phyloP scores from a whole-genome alignment of 2,329 filamentous ascomycete genomes.

The Didymella exigua region DNA sequence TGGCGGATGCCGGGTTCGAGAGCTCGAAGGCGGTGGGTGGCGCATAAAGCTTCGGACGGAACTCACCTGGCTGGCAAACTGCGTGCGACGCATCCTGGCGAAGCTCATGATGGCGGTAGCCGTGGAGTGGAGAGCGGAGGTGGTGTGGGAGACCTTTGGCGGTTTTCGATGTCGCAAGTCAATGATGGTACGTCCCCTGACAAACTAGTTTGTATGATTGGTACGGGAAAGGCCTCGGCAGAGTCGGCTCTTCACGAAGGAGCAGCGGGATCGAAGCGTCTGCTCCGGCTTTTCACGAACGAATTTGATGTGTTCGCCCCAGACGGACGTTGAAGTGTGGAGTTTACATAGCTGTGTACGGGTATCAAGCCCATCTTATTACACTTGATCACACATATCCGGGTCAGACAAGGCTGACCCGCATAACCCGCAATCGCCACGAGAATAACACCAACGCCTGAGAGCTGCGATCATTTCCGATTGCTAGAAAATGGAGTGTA shows the following conservation, averaged over 20 bases:
- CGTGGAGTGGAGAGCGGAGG: constrained; percentile 35
- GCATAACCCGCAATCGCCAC: constrained; percentile 2
- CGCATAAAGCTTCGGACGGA: constrained; percentile 16
- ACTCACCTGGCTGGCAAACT: constrained; percentile 49
- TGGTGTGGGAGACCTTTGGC: constrained; percentile 27
- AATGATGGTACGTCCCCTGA: constrained; percentile 32
- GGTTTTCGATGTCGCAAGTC: constrained; percentile 32
- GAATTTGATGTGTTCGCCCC: constrained; percentile 15
- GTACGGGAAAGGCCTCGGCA: constrained; percentile 25
- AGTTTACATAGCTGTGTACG: background rate
- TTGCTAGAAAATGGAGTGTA: background rate
- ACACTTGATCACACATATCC: background rate
- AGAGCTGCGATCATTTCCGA: background rate
- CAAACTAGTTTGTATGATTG: constrained; percentile 37
- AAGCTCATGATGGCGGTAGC: constrained; percentile 46
- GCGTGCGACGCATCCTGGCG: constrained; percentile 48
- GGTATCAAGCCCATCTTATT: background rate
- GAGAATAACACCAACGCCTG: background rate
- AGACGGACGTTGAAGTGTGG: constrained; percentile 3
- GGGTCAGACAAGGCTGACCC: background rate
- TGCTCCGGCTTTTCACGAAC: constrained; percentile 35
- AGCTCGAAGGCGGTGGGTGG: constrained; percentile 18
- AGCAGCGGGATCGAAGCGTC: constrained; percentile 17
- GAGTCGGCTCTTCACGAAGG: constrained; percentile 32
- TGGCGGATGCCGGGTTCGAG: constrained; percentile 29